phyloP scores from a whole-genome alignment of 176 grass and related monocot genomes.

The Hordeum vulgare region MorexV3_pseudomolecules_assembly NC_058519.1:587948257-587948756 shows the following conservation, averaged over 20 bases:
- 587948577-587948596: background rate
- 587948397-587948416: background rate
- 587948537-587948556: background rate
- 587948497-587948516: background rate
- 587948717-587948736: conserved; percentile 19
- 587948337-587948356: conserved; percentile 13
- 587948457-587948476: background rate
- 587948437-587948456: background rate
- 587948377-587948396: background rate
- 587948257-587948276: conserved; percentile 86
- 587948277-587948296: conserved; percentile 78
- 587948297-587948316: conserved; percentile 68
- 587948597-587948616: background rate
- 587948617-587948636: background rate
- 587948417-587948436: background rate
- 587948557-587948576: background rate
- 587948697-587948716: background rate
- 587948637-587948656: background rate
- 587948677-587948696: background rate
- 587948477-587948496: background rate
- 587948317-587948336: conserved; percentile 61
- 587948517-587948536: background rate
- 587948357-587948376: background rate
- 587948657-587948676: background rate
- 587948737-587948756: conserved; percentile 35